A percentile compares a stretch with the other conserved stretches of the same genome.
phyloP scores from a whole-genome alignment of 2,329 filamentous ascomycete genomes.

The Cercospora citrullina region DNA sequence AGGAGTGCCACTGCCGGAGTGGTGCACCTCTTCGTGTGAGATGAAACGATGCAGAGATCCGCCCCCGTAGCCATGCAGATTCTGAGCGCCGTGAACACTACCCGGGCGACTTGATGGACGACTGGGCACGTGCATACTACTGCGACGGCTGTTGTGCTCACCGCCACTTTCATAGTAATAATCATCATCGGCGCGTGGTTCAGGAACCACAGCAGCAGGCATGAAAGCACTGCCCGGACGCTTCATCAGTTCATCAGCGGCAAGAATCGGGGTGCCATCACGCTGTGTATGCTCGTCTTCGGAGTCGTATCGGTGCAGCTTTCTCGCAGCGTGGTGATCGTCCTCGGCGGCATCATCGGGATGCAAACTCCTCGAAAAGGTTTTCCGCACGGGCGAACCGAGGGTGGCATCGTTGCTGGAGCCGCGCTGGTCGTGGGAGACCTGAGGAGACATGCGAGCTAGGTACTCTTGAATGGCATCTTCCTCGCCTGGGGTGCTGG shows the following conservation, averaged over 20 bases:
- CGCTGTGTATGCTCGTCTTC: slow-evolving; percentile 54
- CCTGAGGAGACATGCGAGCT: slow-evolving; percentile 71
- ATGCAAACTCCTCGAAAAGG: slow-evolving; percentile 44
- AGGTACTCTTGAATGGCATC: slow-evolving; percentile 83
- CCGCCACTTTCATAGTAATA: slow-evolving; percentile 54
- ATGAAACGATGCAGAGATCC: slow-evolving; percentile 57
- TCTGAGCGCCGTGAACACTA: slow-evolving; percentile 49
- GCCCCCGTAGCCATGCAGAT: slow-evolving; percentile 42
- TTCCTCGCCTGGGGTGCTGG: slow-evolving; percentile 83
- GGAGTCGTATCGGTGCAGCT: slow-evolving; percentile 43
- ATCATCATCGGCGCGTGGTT: slow-evolving; percentile 58
- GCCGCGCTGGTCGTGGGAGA: slow-evolving; percentile 36
- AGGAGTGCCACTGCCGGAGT: slow-evolving; percentile 59
- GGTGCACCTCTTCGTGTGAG: slow-evolving; percentile 53
- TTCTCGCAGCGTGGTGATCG: slow-evolving; percentile 37
- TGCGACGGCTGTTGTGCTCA: slow-evolving; percentile 50
- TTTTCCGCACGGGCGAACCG: slow-evolving; percentile 47
- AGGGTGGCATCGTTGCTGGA: slow-evolving; percentile 42
- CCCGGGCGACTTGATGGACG: slow-evolving; percentile 63
- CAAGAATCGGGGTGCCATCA: slow-evolving; percentile 78
- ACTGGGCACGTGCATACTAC: slow-evolving; percentile 57
- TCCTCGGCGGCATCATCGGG: slow-evolving; percentile 45
- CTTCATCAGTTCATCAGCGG: slow-evolving; percentile 81
- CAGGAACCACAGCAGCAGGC: slow-evolving; percentile 73
- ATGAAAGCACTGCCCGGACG: slow-evolving; percentile 66